Base-by-base conservation (phyloP, 306 rosid genomes). In the Ceratonia siliqua region DNA sequence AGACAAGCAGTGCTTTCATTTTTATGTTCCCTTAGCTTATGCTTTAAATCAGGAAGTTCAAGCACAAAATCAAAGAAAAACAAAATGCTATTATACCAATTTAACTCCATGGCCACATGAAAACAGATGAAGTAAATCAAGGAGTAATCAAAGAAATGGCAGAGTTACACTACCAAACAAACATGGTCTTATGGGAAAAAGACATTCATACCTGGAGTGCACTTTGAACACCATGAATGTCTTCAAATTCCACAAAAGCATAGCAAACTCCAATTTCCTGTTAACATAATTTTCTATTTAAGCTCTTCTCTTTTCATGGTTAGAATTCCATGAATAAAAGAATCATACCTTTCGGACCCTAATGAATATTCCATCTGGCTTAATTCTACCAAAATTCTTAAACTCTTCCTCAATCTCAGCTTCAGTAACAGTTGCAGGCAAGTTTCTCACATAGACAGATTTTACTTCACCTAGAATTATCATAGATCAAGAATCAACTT, bases 241-340 rank as follows among this genome's bases (percentile, higher is more conserved):
- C 99, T 85, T 94, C 99, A 32, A 87, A 94, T 85, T 94, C 99
- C 65, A 94, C 99, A 78, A 94, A 90, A 54, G 97, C 99, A 69
- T 92, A 90, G 85, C 99, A 94, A 57, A 90, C 95, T 76, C 97
- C 97, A 68, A 94, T 84, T 77, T 94, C 99, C 99, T 94, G 95
- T n/a, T 74, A 32, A 52, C 27, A 68, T 25, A 62, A 80, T 72
- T 45, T 64, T 74, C 73, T 68, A 56, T 49, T 53, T 78, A 39
- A 89, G 73, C 52, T 62, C 50, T 73, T 8, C 65, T 39, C 13
- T 67, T 35, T 17, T 49, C 45, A 36, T 38, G 66, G 21, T 72
- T 35, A 36, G 48, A 38, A 30, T 25, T 41, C 13, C 28, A 80
- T 25, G 27, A 75, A 11, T 3, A 15, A 41, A 75, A 79, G 53